Evolutionary conservation across 108 stramenopile genomes (phyloP).

Genomic region (Pseudonitzschia delicatissima): DNA sequence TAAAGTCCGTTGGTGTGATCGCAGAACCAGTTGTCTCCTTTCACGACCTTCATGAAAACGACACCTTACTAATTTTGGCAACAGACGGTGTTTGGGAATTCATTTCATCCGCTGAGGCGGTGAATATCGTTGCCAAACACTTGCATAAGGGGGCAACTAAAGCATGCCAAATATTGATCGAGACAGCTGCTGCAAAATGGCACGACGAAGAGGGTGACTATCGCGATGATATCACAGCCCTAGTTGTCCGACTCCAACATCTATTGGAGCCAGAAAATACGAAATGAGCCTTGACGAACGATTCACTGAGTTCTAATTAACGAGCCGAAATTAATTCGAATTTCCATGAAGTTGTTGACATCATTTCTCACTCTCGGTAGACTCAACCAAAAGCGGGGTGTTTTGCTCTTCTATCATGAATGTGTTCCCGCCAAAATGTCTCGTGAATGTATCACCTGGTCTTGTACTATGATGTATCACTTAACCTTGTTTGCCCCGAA

Average conservation of each 20-base stretch:
- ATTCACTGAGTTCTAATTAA: too few relatives aligned
- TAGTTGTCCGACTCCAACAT: slow-evolving; percentile 73
- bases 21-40: slow-evolving; percentile 86
- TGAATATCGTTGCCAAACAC: slow-evolving; percentile 60
- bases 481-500: too few relatives aligned
- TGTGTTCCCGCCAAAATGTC: too few relatives aligned
- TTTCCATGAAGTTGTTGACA: too few relatives aligned
- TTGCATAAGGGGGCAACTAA: slow-evolving; percentile 54
- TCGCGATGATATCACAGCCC: slow-evolving; percentile 94
- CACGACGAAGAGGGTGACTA: slow-evolving; percentile 95
- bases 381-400: too few relatives aligned
- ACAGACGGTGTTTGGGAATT: slow-evolving; percentile 98
- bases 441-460: too few relatives aligned
- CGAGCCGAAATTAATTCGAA: too few relatives aligned
- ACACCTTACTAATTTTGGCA: slow-evolving; percentile 88
- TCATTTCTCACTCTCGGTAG: too few relatives aligned
- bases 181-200: slow-evolving; percentile 87
- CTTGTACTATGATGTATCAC: too few relatives aligned
- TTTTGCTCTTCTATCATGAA: too few relatives aligned
- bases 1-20: slow-evolving; percentile 87
- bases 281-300: too few relatives aligned
- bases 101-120: slow-evolving; percentile 71
- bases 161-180: slow-evolving; percentile 86
- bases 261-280: slow-evolving; percentile 34
- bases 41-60: slow-evolving; percentile 49